Evolutionary conservation across 805 yeast species (phyloP), one percentile per base, ranked within the genome.

Genomic region (Yarrowia osloensis): DNA sequence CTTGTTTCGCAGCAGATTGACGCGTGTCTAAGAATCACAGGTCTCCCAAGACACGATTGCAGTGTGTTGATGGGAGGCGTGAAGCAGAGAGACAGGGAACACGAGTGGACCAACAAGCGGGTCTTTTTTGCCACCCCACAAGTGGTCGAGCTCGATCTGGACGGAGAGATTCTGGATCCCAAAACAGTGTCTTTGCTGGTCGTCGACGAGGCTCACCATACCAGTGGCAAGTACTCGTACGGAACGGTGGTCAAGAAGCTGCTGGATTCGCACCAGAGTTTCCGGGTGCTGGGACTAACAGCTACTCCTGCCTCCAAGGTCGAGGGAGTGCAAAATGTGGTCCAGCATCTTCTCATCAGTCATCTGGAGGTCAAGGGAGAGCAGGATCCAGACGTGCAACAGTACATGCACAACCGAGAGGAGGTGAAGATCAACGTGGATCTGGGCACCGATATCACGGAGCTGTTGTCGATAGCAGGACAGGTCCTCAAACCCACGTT

Each of bases 121-220:
- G 91, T 96, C 0, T 90, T 95, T 72, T 95, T 95, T 74, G 86
- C 97, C 0, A 95, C 99, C 0, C 99, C 99, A 0, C 99, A 95
- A 73, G 96, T 93, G 5, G 93, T 95, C 4, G 97, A 91, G 70
- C 92, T 92, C 76, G 99, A 95, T 77, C 80, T 95, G 69, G 81
- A 84, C 47, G 79, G 85, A 42, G 97, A 97, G 0, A 78, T 85
- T 1, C 77, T 94, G 26, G 86, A 91, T 73, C 97, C 98, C 0
- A 88, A 85, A 70, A 82, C 83, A 26, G 80, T 95, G 15, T 88
- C 86, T 0, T 84, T 95, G 65, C 72, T 96, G 50, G 94, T 95
- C 2, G 82, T 95, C 26, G 99, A 95, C 77, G 99, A 95, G 78
- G 98, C 99, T 0, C 99, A 95, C 76, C 81, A 97, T 59, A 92